Conservation (phyloP, 768 basidiomycete genomes). For the Xanthoconium stramineum region DNA sequence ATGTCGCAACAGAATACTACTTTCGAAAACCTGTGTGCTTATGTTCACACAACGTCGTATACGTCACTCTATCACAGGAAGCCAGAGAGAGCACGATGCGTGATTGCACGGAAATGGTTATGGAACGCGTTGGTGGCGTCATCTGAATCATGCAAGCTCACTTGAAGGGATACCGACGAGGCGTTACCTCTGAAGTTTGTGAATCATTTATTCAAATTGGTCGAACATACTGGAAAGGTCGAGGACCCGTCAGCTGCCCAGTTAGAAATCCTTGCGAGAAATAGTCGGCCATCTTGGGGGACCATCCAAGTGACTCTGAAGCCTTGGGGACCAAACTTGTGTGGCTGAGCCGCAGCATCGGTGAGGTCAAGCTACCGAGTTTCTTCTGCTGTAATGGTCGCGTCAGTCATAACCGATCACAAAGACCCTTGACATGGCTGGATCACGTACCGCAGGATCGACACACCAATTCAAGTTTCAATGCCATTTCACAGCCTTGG, state of each 20-base stretch:
- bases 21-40: not conserved
- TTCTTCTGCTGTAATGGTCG: not conserved
- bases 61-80: slow-evolving; percentile 1
- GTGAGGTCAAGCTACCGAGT: not conserved
- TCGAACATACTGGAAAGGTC: no score
- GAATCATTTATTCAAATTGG: no score
- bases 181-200: not conserved
- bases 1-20: no score
- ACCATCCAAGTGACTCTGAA: no score
- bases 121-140: not conserved
- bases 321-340: no score
- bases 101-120: not conserved
- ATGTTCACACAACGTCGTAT: not conserved
- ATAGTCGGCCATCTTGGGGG: no score
- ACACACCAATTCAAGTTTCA: not conserved
- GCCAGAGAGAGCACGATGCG: not conserved
- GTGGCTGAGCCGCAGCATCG: no score
- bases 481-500: not conserved
- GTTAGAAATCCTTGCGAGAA: no score
- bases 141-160: not conserved
- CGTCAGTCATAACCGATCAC: not conserved
- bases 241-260: no score
- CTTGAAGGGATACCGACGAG: no score
- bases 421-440: not conserved
- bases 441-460: not conserved